These are phyloP conservation scores for Aspergillus hortae DNA, from an alignment of 2,329 filamentous ascomycete species.

Conservation along the genomic window DNA sequence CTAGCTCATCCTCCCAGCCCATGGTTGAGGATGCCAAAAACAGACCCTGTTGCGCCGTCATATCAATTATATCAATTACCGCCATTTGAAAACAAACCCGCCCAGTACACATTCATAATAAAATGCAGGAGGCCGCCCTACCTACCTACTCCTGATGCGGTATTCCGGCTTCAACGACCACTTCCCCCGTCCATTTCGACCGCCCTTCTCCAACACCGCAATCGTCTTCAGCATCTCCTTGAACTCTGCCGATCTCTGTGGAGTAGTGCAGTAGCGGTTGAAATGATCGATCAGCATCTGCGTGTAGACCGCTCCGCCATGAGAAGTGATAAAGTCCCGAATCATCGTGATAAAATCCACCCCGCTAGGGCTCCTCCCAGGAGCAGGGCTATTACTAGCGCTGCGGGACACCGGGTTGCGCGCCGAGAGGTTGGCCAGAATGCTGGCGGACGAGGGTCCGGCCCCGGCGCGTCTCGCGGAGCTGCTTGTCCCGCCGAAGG, in stretches of 20 bases:
- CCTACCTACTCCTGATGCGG: constrained; percentile 14
- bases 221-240: constrained; percentile 74
- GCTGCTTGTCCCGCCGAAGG: constrained; percentile 37
- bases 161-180: constrained; percentile 62
- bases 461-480: constrained; percentile 31
- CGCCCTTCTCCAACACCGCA: constrained; percentile 63
- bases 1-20: no score
- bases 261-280: constrained; percentile 69
- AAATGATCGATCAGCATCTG: constrained; percentile 90
- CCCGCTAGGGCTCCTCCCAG: constrained; percentile 39
- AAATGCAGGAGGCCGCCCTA: no score
- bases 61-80: no score
- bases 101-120: no score
- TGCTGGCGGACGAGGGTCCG: constrained; percentile 39
- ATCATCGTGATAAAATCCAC: constrained; percentile 70
- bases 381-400: constrained; percentile 42
- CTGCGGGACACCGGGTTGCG: constrained; percentile 21
- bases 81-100: no score
- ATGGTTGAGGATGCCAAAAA: no score
- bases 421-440: constrained; percentile 38
- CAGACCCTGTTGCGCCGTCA: no score
- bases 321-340: constrained; percentile 70
- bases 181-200: constrained; percentile 46
- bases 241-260: constrained; percentile 71
- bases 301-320: constrained; percentile 74